Evolutionary conservation across 495 filamentous ascomycete species (phyloP).

Genomic region (Neurospora tetrasperma): DNA sequence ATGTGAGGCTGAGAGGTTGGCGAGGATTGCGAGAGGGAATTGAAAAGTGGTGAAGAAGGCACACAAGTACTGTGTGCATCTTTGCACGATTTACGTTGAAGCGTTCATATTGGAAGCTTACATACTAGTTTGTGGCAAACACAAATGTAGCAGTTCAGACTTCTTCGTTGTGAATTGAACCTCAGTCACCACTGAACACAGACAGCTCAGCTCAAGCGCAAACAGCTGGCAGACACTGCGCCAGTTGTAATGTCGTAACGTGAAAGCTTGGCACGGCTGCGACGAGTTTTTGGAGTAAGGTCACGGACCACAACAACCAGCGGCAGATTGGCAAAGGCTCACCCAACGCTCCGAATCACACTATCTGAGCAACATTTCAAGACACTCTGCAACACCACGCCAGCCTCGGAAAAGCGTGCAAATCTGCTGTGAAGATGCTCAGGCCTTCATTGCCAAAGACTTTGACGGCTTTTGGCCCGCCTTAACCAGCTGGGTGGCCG

Average conservation of each 20-base stretch:
- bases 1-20: conserved; percentile 1
- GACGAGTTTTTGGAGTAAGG: neutral
- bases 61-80: neutral
- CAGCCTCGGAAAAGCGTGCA: conserved; percentile 8
- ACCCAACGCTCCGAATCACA: conserved; percentile 6
- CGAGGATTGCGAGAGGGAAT: neutral
- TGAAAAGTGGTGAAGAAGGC: neutral
- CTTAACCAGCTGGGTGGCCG: conserved; percentile 6
- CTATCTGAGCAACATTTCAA: conserved; percentile 6
- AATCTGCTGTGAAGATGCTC: conserved; percentile 7
- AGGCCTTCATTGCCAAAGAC: conserved; percentile 1
- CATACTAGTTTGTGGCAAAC: too few species aligned
- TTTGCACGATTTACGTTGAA: neutral
- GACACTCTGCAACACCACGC: conserved; percentile 7
- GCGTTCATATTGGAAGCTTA: neutral
- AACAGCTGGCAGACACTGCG: neutral
- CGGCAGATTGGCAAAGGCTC: neutral
- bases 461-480: conserved; percentile 4
- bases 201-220: neutral
- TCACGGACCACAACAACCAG: conserved; percentile 5
- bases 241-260: neutral
- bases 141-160: too few species aligned
- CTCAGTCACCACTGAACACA: neutral
- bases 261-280: neutral
- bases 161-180: too few species aligned